A percentile compares a stretch with the other conserved stretches of the same genome.
Conservation (phyloP, 805 yeast species). For the Candida yuanshanica region DNA sequence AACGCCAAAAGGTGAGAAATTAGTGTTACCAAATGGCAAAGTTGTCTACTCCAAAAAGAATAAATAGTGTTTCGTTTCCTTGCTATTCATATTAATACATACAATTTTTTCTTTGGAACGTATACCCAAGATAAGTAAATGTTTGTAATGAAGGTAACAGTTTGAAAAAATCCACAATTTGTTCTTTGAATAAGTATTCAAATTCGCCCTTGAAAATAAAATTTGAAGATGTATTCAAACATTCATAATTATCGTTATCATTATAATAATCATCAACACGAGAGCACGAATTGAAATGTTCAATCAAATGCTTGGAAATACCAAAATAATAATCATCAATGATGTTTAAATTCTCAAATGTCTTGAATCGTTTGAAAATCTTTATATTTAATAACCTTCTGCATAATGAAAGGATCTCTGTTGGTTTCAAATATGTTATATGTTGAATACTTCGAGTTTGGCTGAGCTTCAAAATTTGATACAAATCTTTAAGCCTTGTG, state of each 20-base stretch:
- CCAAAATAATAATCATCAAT: constrained; percentile 17
- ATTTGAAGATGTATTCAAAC: too few species aligned
- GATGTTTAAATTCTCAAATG: constrained; percentile 5
- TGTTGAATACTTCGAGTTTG: not conserved
- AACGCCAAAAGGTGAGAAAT: constrained; percentile 36
- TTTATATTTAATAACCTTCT: constrained; percentile 9
- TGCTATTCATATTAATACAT: not conserved
- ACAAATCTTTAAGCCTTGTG: not conserved
- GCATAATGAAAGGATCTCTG: constrained; percentile 5
- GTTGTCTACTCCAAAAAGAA: constrained; percentile 33
- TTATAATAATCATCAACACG: constrained; percentile 10
- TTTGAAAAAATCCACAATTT: constrained; percentile 3
- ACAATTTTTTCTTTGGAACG: constrained; percentile 2
- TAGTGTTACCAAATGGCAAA: constrained; percentile 57
- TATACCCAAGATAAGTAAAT: constrained; percentile 7
- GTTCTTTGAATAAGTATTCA: constrained; percentile 7
- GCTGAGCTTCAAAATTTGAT: not conserved
- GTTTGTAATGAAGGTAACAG: not conserved
- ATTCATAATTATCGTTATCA: not conserved
- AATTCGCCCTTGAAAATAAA: constrained; percentile 5
- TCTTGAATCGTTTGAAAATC: constrained; percentile 8
- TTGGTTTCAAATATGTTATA: constrained; percentile 1
- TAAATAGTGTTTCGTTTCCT: not conserved
- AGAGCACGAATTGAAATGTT: constrained; percentile 12
- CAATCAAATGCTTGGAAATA: constrained; percentile 12